Conservation (phyloP, 148 eudicot genomes). For the Hydrangea macrophylla region DNA sequence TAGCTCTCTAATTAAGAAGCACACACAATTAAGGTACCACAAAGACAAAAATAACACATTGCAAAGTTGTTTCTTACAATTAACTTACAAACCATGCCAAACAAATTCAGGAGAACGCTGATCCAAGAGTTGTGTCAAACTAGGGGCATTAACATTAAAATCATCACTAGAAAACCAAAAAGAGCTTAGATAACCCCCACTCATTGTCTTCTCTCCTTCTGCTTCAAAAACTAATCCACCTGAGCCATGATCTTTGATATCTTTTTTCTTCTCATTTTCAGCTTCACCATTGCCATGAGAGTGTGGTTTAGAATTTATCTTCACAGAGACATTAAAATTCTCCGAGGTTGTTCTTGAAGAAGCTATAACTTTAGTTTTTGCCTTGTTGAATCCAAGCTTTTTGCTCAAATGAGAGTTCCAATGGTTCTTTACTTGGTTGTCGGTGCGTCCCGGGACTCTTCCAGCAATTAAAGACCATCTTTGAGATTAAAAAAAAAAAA, state of each 20-base stretch:
- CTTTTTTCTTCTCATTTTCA: not conserved
- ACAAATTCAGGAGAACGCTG: conserved; percentile 8
- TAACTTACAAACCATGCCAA: conserved; percentile 13
- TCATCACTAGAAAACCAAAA: conserved; percentile 8
- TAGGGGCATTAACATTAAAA: not conserved
- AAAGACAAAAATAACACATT: no score
- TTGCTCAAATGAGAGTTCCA: conserved; percentile 20
- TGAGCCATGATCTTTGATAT: no score
- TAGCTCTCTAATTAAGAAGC: no score
- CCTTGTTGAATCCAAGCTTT: conserved; percentile 1
- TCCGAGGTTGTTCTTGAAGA: not conserved
- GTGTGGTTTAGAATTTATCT: not conserved
- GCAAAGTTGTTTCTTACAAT: not conserved
- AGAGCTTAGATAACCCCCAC: not conserved
- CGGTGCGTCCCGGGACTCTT: conserved; percentile 9
- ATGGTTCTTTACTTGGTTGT: conserved; percentile 14
- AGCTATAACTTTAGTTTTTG: not conserved
- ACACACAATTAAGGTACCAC: no score
- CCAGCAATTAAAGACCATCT: conserved; percentile 17
- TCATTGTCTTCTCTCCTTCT: not conserved
- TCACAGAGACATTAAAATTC: not conserved
- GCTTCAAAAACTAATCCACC: not conserved
- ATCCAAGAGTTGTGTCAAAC: conserved; percentile 2
- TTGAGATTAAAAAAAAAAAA: no score
- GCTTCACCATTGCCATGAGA: not conserved